Percentiles rank a stretch among this genome's conserved stretches.
These are phyloP conservation scores for Lecanicillium sp. DNA, from an alignment of 2,329 filamentous ascomycete species.

Conservation along the genomic window DNA sequence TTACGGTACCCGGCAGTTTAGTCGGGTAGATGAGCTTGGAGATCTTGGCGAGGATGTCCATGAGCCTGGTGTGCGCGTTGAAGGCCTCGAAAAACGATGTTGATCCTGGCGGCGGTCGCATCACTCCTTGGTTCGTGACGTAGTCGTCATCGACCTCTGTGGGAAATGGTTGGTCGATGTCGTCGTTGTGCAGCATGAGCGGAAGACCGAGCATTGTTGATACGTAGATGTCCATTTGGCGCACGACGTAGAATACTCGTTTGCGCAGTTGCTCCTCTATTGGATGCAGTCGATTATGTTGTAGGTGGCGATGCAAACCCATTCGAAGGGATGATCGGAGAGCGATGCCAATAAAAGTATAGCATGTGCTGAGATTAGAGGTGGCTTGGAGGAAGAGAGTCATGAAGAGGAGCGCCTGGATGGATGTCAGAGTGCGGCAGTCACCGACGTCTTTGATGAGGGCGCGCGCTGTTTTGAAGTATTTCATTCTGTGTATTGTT, in stretches of 20 bases:
- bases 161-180: constrained; percentile 61
- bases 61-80: constrained; percentile 59
- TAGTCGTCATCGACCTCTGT: constrained; percentile 62
- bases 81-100: constrained; percentile 58
- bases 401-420: constrained; percentile 74
- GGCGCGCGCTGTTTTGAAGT: constrained; percentile 61
- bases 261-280: constrained; percentile 59
- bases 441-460: constrained; percentile 61
- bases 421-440: constrained; percentile 66
- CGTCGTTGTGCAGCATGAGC: constrained; percentile 55
- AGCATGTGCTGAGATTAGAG: constrained; percentile 72
- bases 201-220: constrained; percentile 63
- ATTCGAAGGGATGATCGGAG: constrained; percentile 69
- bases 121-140: constrained; percentile 53
- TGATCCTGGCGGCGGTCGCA: constrained; percentile 47
- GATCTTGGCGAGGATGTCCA: constrained; percentile 59
- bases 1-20: constrained; percentile 44
- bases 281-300: constrained; percentile 55
- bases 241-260: constrained; percentile 61
- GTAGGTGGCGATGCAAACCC: constrained; percentile 68
- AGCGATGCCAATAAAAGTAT: constrained; percentile 73
- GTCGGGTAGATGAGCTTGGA: constrained; percentile 61
- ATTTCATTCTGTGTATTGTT: constrained; percentile 47
- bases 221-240: constrained; percentile 66
- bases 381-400: constrained; percentile 76